phyloP scores from a whole-genome alignment of 2,329 filamentous ascomycete species.

The Aplosporella prunicola region DNA sequence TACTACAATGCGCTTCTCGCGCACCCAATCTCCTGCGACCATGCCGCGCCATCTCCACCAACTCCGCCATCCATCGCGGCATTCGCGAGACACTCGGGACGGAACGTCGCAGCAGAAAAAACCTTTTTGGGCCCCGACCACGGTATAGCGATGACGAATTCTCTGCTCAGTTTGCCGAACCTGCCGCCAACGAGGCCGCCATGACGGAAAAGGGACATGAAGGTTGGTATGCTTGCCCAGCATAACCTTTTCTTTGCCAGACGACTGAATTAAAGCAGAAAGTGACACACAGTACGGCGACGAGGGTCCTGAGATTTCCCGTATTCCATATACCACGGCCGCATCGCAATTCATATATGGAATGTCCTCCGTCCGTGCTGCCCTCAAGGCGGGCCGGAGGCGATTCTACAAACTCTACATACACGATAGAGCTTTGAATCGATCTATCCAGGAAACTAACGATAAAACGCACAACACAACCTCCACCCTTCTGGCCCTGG shows the following conservation, averaged over 20 bases:
- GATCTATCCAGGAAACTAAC: too few species aligned
- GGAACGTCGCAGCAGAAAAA: not conserved
- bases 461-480: too few species aligned
- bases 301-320: too few species aligned
- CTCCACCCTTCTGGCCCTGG: too few species aligned
- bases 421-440: conserved; percentile 19
- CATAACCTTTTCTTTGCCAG: too few species aligned
- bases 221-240: too few species aligned
- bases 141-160: too few species aligned
- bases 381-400: conserved; percentile 58
- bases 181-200: too few species aligned
- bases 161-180: too few species aligned
- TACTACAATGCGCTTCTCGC: not conserved
- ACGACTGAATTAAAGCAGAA: too few species aligned
- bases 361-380: conserved; percentile 68
- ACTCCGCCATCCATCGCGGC: conserved; percentile 60
- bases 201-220: too few species aligned
- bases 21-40: not conserved
- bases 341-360: conserved; percentile 91
- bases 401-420: conserved; percentile 80
- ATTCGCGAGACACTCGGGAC: conserved; percentile 37
- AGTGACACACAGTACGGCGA: not conserved
- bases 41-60: conserved; percentile 46
- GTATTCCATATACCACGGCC: conserved; percentile 72
- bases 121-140: too few species aligned